Percentiles rank a stretch among this genome's conserved stretches.
These are phyloP conservation scores for Diaporthe australafricana DNA, from an alignment of 2,329 filamentous ascomycete species.

Conservation along the genomic window DNA sequence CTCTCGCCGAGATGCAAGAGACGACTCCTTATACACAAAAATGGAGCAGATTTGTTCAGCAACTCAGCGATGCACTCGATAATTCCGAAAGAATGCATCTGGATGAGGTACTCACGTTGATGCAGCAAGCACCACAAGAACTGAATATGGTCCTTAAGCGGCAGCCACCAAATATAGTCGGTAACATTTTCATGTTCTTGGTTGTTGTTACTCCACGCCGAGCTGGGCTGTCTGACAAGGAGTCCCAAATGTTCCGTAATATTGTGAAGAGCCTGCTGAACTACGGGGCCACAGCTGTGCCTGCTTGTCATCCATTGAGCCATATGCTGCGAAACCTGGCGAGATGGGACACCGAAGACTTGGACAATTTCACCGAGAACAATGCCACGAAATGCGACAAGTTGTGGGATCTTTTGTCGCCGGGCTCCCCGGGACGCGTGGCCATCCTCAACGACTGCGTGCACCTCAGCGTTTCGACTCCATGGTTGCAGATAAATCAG, in stretches of 20 bases:
- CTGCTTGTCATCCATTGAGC: not conserved
- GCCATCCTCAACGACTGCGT: no score
- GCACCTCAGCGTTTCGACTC: no score
- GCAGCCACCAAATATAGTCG: constrained; percentile 7
- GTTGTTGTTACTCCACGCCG: not conserved
- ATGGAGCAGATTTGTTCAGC: not conserved
- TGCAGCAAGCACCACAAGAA: constrained; percentile 23
- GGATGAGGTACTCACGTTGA: constrained; percentile 9
- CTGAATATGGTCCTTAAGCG: constrained; percentile 18
- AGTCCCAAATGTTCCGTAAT: not conserved
- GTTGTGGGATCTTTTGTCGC: not conserved
- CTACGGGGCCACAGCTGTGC: not conserved
- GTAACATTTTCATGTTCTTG: constrained; percentile 12
- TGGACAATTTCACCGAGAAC: not conserved
- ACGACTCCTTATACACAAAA: not conserved
- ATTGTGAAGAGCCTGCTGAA: not conserved
- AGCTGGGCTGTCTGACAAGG: not conserved
- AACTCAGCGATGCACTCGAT: not conserved
- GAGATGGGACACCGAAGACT: not conserved
- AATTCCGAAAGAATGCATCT: constrained; percentile 1
- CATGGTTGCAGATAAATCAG: no score
- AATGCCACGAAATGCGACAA: not conserved
- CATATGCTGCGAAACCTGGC: not conserved
- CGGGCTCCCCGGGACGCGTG: no score
- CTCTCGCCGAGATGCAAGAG: not conserved